Evolutionary conservation across 768 basidiomycete species (phyloP).

Genomic region (Gloeophyllum trabeum): DNA sequence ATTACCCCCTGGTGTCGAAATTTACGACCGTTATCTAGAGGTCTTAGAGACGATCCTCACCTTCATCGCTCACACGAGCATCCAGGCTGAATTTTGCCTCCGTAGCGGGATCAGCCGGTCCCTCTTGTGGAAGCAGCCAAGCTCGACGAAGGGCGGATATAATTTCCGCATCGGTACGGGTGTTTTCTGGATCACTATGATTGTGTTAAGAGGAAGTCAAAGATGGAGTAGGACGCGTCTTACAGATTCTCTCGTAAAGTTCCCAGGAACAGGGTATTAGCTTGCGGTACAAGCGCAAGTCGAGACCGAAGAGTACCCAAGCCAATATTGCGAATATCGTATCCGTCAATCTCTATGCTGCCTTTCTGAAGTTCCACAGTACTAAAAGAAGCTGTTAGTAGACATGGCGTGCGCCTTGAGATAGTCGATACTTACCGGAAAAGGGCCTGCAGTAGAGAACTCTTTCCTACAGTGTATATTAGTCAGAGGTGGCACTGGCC

Average conservation of each 20-base stretch:
- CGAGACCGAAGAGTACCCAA: conserved; percentile 39
- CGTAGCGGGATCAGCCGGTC: conserved; percentile 28
- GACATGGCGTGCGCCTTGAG: background rate
- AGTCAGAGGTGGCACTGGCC: background rate
- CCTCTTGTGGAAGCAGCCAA: conserved; percentile 46
- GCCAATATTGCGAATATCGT: conserved; percentile 39
- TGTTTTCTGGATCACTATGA: background rate
- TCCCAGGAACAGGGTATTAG: conserved; percentile 40
- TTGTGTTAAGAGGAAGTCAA: background rate
- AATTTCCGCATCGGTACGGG: conserved; percentile 46
- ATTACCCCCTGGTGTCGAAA: conserved; percentile 41
- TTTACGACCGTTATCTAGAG: background rate
- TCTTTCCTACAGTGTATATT: conserved; percentile 26
- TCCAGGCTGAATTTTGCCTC: conserved; percentile 61
- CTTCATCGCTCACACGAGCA: conserved; percentile 51
- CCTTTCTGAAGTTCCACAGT: conserved; percentile 52
- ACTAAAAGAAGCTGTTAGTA: conserved; percentile 18
- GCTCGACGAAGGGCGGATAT: conserved; percentile 50
- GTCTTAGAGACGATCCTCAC: conserved; percentile 17
- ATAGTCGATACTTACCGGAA: conserved; percentile 40
- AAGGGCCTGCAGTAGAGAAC: conserved; percentile 45
- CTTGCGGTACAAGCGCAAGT: conserved; percentile 62
- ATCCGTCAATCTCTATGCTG: conserved; percentile 43
- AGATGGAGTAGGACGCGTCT: conserved; percentile 1
- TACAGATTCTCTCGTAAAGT: conserved; percentile 36